Base-by-base conservation (phyloP, 2,329 filamentous ascomycete genomes). In the Ascocoryne sarcoides region DNA sequence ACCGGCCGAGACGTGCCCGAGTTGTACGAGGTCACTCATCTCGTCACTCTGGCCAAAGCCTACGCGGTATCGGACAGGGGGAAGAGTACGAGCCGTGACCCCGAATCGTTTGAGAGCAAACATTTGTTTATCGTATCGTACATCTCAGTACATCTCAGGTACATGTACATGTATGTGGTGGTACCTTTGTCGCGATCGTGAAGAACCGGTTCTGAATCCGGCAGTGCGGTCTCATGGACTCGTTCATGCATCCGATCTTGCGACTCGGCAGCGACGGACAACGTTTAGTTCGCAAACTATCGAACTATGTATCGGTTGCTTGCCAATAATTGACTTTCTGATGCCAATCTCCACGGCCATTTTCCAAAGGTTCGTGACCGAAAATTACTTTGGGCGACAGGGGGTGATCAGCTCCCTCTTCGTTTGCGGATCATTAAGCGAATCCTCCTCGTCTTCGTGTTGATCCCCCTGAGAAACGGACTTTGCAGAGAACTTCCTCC, bases 351-450 rank as follows among this genome's bases (percentile, higher is more conserved):
- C 23, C 23, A 26, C 23, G 7, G 23, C 23, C 23, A 8, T 23
- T 19, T 19, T 10, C 5, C 33, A 41, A 23, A 18, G 26, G 39
- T 10, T 23, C n/a, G 10, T 8, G 4, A 36, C 28, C 32, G 18
- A 3, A 15, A 17, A 23, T 10, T 17, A 26, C 9, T 15, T 7
- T 32, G 32, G 29, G 4, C 29, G 5, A 5, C 45, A 46, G 32
- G 50, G 49, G 23, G 10, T 62, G 9, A 49, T 26, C 23, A 26
- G 23, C 23, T 12, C 23, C 12, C 23, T 7, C 23, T 26, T 26
- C 23, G 23, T n/a, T n/a, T n/a, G n/a, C n/a, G n/a, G n/a, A n/a
- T n/a, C n/a, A 30, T 15, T 32, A 32, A 32, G 30, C 30, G 30
- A n/a, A n/a, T n/a, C n/a, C n/a, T n/a, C n/a, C n/a, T n/a, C n/a